Evolutionary conservation across 495 filamentous ascomycete species (phyloP).

Genomic region (Annulohypoxylon bovei): DNA sequence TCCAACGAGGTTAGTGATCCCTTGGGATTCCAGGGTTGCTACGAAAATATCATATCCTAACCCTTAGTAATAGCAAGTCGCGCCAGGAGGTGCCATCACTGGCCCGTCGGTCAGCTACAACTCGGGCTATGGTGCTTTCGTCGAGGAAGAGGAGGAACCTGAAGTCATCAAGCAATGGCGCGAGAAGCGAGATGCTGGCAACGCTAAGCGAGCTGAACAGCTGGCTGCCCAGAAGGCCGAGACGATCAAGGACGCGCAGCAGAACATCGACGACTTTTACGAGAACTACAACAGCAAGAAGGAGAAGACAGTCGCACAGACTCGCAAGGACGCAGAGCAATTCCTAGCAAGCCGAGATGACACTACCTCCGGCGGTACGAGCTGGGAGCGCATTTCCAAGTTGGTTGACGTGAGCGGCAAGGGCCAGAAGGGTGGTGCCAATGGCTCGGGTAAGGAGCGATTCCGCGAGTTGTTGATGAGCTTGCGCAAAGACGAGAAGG

Average conservation of each 20-base stretch:
- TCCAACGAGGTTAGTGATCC: slow-evolving; percentile 75
- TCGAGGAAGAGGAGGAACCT: slow-evolving; percentile 78
- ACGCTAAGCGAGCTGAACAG: slow-evolving; percentile 79
- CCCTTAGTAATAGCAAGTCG: slow-evolving; percentile 69
- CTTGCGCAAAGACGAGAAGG: slow-evolving; percentile 92
- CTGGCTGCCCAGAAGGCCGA: slow-evolving; percentile 79
- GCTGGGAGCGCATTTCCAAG: slow-evolving; percentile 98
- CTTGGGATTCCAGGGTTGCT: background rate
- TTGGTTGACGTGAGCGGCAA: slow-evolving; percentile 96
- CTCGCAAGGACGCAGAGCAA: slow-evolving; percentile 90
- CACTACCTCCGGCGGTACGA: slow-evolving; percentile 90
- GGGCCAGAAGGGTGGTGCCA: slow-evolving; percentile 82
- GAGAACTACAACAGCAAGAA: slow-evolving; percentile 98
- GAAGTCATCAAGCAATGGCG: slow-evolving; percentile 93
- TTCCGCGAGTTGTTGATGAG: slow-evolving; percentile 92
- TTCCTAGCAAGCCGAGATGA: slow-evolving; percentile 90
- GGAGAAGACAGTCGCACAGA: slow-evolving; percentile 87
- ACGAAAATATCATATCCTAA: slow-evolving; percentile 18
- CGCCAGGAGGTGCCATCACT: slow-evolving; percentile 89
- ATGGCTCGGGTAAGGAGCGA: slow-evolving; percentile 89
- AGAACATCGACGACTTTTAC: slow-evolving; percentile 98
- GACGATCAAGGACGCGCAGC: slow-evolving; percentile 84
- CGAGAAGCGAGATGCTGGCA: slow-evolving; percentile 79
- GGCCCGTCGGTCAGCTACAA: slow-evolving; percentile 75
- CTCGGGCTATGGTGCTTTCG: slow-evolving; percentile 67